Evolutionary conservation across 2,329 filamentous ascomycete genomes (phyloP), one percentile per base, ranked within the genome.

Genomic region (Eurotiales sp.): DNA sequence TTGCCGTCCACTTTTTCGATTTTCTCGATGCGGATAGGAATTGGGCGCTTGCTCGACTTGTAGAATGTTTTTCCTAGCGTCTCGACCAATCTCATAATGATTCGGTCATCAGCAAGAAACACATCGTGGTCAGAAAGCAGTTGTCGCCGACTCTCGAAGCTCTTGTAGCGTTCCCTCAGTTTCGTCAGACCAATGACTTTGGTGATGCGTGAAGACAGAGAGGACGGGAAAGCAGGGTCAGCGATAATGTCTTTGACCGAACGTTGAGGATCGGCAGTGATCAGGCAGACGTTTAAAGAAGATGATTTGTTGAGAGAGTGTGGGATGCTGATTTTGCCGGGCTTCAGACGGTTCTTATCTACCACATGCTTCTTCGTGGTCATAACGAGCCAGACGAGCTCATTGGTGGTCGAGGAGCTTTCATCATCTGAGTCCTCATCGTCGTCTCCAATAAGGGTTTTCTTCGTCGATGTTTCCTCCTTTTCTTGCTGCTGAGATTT

Each of bases 11-110:
- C 77, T 70, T 82, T 87, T 57, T 80, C 76, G 48, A 78, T 77
- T 66, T 83, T 78, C 56, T 84, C 80, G 55, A 97, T 79, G 39
- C 80, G 77, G 32, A 97, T 81, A 22, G 93, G 91, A 53, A 99
- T 84, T 8, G 93, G 93, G 34, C 92, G 81, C 79, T 97, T 97
- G 57, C 74, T 73, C 14, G 86, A 88, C 75, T 90, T 87, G 81
- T 93, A 97, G 71, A 99, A 97, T 1, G 86, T 86, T 76, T 96
- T 97, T 61, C 92, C 93, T 11, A 99, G 83, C 2, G 85, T 77
- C 58, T 82, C 81, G 51, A 91, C 89, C 54, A 97, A 79, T 54
- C 80, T 76, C 53, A 80, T 81, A 56, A 84, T 74, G 50, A 99
- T 87, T 44, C 93, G 81, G 65, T 96, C 88, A 68, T 99, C 93